A percentile compares a stretch with the other conserved stretches of the same genome.
Conservation (phyloP, 208 protist genomes). For the Phytomonas sp. region DNA sequence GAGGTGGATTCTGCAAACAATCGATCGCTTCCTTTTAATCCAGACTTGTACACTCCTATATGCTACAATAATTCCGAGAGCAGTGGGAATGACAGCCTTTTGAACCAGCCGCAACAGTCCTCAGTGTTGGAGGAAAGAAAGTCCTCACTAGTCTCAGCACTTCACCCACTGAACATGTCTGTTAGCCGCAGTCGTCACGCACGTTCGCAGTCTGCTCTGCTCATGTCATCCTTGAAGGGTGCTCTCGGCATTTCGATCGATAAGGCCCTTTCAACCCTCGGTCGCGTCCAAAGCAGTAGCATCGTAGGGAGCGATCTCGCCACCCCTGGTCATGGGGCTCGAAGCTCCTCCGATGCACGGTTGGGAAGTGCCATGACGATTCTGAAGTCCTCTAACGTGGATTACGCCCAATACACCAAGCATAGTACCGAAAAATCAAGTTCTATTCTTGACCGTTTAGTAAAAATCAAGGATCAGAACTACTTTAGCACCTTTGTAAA, state of each 20-base stretch:
- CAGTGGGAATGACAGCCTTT: neutral
- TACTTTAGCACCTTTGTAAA: slow-evolving; percentile 77
- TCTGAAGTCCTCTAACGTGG: slow-evolving; percentile 50
- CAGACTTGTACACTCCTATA: neutral
- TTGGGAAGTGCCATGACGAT: slow-evolving; percentile 27
- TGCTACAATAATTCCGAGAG: neutral
- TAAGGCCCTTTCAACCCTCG: neutral
- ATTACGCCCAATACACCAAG: slow-evolving; percentile 63
- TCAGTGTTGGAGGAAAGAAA: neutral
- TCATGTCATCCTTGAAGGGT: neutral
- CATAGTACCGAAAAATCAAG: slow-evolving; percentile 45
- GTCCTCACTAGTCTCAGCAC: neutral
- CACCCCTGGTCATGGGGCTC: slow-evolving; percentile 15
- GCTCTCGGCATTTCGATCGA: neutral
- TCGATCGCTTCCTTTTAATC: neutral
- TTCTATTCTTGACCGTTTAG: slow-evolving; percentile 76
- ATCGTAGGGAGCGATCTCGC: slow-evolving; percentile 14
- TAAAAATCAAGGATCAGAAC: slow-evolving; percentile 81
- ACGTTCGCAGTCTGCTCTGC: neutral
- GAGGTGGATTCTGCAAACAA: neutral
- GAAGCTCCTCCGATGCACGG: slow-evolving; percentile 20
- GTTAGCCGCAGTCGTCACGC: neutral
- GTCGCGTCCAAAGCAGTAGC: neutral
- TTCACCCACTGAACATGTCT: neutral
- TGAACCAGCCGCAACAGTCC: neutral